Conservation (phyloP, 2,329 filamentous ascomycete species). For the Lachnellula arida region DNA sequence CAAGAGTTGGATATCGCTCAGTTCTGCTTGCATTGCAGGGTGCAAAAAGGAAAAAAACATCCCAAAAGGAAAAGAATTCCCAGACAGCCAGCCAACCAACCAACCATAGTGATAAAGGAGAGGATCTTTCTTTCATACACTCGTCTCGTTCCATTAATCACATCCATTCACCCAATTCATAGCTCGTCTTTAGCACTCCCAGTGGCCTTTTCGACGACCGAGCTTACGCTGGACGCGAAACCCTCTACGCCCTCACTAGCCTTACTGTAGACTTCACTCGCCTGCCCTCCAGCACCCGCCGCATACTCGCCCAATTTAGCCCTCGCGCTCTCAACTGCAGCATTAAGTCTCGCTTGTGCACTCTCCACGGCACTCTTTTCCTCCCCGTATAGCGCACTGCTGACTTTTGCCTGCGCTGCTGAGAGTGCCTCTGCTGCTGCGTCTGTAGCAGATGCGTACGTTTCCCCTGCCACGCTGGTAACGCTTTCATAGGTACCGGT, state of each 20-base stretch:
- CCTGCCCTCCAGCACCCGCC: constrained; percentile 28
- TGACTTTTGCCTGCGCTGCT: constrained; percentile 18
- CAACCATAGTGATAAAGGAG: not conserved
- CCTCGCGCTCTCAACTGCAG: constrained; percentile 28
- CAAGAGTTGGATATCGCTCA: not conserved
- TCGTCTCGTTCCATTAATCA: not conserved
- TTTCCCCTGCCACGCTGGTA: constrained; percentile 20
- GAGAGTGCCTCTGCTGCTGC: constrained; percentile 18
- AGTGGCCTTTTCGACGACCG: constrained; percentile 37
- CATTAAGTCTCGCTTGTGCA: constrained; percentile 25
- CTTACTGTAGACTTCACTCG: constrained; percentile 32
- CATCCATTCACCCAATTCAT: constrained; percentile 29
- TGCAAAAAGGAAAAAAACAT: not conserved
- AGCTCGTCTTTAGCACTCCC: constrained; percentile 48
- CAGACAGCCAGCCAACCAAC: not conserved
- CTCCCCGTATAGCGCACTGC: constrained; percentile 22
- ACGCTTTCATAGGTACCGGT: constrained; percentile 44
- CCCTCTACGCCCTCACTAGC: constrained; percentile 41
- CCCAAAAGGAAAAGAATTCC: no score
- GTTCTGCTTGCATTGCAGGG: not conserved
- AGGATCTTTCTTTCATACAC: not conserved
- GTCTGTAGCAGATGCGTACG: constrained; percentile 19
- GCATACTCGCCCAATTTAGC: constrained; percentile 26
- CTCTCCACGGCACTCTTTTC: constrained; percentile 29
- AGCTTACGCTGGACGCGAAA: constrained; percentile 42